Evolutionary conservation across 805 yeast genomes (phyloP).

Genomic region (Cyberlindnera mississippiensis): DNA sequence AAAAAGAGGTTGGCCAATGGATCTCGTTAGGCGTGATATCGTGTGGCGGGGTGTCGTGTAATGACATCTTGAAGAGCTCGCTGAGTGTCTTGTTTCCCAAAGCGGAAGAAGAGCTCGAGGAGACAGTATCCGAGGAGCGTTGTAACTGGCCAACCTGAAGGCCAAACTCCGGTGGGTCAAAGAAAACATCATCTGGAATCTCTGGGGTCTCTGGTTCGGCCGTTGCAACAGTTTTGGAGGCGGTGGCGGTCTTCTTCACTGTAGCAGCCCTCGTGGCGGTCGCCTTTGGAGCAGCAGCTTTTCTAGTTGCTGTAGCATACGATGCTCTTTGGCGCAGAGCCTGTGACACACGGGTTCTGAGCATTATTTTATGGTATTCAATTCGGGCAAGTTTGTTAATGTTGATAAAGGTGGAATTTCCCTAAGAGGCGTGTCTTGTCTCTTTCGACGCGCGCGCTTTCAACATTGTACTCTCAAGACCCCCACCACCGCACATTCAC

Average conservation of each 20-base stretch:
- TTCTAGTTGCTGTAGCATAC: conserved; percentile 3
- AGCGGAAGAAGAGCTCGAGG: conserved; percentile 3
- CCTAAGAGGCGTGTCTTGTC: neutral
- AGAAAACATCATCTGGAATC: conserved; percentile 10
- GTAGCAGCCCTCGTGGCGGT: conserved; percentile 1
- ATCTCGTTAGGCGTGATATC: conserved; percentile 22
- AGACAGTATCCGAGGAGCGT: conserved; percentile 1
- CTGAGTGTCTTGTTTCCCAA: conserved; percentile 18
- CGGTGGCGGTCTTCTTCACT: conserved; percentile 3
- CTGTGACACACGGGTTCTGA: neutral
- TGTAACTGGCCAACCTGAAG: conserved; percentile 23
- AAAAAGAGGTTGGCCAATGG: conserved; percentile 86
- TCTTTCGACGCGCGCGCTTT: neutral
- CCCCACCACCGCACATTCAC: neutral
- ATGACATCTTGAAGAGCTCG: conserved; percentile 18
- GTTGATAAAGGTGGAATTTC: neutral
- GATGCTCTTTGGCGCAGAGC: neutral
- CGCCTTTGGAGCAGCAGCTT: conserved; percentile 2
- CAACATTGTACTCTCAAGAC: neutral
- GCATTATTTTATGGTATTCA: neutral
- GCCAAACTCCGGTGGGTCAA: conserved; percentile 24
- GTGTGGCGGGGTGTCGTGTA: conserved; percentile 23
- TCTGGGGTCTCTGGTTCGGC: neutral
- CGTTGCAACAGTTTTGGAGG: neutral
- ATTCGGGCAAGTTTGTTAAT: neutral